These are phyloP conservation scores for Cercophora newfieldiana DNA, from an alignment of 495 filamentous ascomycete genomes.

Conservation along the genomic window DNA sequence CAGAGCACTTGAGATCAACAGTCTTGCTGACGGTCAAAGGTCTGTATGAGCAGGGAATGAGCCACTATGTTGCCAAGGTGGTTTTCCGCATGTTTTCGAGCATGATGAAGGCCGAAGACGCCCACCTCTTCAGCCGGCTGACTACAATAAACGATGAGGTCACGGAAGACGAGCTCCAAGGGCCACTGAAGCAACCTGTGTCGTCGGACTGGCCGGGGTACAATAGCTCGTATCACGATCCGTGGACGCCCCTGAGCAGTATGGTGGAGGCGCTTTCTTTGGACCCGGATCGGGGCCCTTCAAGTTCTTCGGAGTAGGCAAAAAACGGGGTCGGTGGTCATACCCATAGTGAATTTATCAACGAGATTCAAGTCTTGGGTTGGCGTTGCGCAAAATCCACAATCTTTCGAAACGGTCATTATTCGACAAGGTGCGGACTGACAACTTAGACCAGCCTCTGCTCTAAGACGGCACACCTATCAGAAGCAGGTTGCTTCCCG, in stretches of 20 bases:
- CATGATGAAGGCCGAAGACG: conserved; percentile 27
- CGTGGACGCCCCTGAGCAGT: conserved; percentile 18
- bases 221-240: conserved; percentile 14
- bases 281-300: conserved; percentile 5
- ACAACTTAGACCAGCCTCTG: too few species aligned
- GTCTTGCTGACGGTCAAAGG: conserved; percentile 39
- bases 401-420: too few species aligned
- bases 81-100: conserved; percentile 25
- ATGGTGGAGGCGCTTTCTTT: conserved; percentile 20
- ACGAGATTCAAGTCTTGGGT: background rate
- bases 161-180: conserved; percentile 14
- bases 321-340: background rate
- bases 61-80: conserved; percentile 31
- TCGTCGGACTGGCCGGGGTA: conserved; percentile 31
- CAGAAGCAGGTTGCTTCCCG: too few species aligned
- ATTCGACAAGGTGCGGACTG: too few species aligned
- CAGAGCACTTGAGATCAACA: conserved; percentile 36
- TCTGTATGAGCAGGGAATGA: conserved; percentile 36
- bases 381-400: background rate
- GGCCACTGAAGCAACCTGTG: conserved; percentile 27
- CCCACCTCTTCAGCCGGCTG: conserved; percentile 25
- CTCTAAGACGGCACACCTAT: too few species aligned
- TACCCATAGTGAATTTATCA: background rate
- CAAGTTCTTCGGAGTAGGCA: background rate
- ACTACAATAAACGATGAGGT: conserved; percentile 25